Evolutionary conservation across 108 stramenopile species (phyloP), one percentile per base, ranked within the genome.

Genomic region (Epipyxis sp.): DNA sequence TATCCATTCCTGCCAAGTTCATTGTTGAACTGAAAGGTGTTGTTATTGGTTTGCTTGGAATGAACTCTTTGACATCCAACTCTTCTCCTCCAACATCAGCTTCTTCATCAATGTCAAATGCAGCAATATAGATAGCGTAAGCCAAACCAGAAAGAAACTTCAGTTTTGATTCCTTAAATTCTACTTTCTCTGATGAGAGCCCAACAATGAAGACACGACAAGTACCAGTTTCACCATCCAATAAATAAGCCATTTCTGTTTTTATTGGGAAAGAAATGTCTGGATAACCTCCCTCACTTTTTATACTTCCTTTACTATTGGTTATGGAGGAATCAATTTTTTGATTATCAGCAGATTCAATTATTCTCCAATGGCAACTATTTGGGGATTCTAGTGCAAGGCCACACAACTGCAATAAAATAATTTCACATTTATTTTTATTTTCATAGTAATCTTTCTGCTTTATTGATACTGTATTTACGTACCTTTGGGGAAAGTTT

Each of bases 101-200:
- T 39, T 74, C 71, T 13, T 65, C 61, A 34, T 74, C 46, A 37
- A 74, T 43, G 10, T 74, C 50, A 57, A 46, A 54, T 27, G 71
- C 71, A 29, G 71, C 71, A 16, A 74, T 32, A 29, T 29, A 74
- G 42, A 74, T 57, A 6, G 71, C 71, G 20, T 74, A 46, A 10
- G 41, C 44, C 50, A 74, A 20, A 3, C 44, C 44, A 54, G 35
- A 74, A 39, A 74, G 29, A 74, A 54, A 74, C 34, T 39, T 6
- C 25, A 74, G 37, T 25, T 74, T 74, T 34, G 50, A 46, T 32
- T 46, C 25, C 42, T 46, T 54, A 10, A 34, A 34, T 6, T 74
- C 6, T 16, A 74, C 6, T 39, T 27, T 6, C 3, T 46, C 71
- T 6, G 20, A 54, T 6, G 71, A 16, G 3, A 54, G 42, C 41